These are phyloP conservation scores for Pezicula radicicola DNA, from an alignment of 2,329 filamentous ascomycete genomes.

Conservation along the genomic window DNA sequence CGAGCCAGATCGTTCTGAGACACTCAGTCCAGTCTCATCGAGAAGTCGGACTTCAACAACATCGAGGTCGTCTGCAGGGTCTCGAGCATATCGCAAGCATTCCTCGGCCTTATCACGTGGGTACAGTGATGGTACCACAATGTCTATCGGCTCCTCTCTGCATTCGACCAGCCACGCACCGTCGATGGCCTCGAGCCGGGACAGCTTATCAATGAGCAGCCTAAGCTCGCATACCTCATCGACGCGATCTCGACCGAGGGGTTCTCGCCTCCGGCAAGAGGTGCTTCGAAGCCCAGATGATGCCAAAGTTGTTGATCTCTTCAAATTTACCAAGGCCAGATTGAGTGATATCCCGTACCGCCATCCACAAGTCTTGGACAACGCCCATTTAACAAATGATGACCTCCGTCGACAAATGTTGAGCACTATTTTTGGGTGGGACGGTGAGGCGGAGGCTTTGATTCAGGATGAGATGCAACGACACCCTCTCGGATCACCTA, in stretches of 20 bases:
- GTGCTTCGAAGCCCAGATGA: slow-evolving; percentile 77
- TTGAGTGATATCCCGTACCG: slow-evolving; percentile 82
- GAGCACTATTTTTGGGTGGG: slow-evolving; percentile 92
- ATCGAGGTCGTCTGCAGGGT: slow-evolving; percentile 52
- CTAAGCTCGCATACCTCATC: slow-evolving; percentile 37
- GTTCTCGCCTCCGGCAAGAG: slow-evolving; percentile 75
- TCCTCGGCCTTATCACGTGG: slow-evolving; percentile 50
- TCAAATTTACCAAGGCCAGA: slow-evolving; percentile 79
- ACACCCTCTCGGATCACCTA: slow-evolving; percentile 70
- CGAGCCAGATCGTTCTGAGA: slow-evolving; percentile 24
- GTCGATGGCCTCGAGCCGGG: slow-evolving; percentile 33
- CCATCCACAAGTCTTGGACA: slow-evolving; percentile 57
- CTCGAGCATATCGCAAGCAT: slow-evolving; percentile 47
- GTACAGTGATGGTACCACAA: slow-evolving; percentile 63
- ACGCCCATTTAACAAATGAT: slow-evolving; percentile 65
- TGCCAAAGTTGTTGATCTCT: slow-evolving; percentile 70
- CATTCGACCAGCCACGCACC: slow-evolving; percentile 26
- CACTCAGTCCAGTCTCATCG: slow-evolving; percentile 29
- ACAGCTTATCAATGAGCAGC: slow-evolving; percentile 55
- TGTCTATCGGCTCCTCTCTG: slow-evolving; percentile 62
- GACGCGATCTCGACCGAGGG: slow-evolving; percentile 47
- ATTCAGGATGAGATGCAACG: slow-evolving; percentile 80
- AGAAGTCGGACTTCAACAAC: slow-evolving; percentile 34
- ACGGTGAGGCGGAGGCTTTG: slow-evolving; percentile 75
- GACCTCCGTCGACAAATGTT: slow-evolving; percentile 89